Base-by-base conservation (phyloP, 352 stramenopile species). In the Phytophthora pini region DNA sequence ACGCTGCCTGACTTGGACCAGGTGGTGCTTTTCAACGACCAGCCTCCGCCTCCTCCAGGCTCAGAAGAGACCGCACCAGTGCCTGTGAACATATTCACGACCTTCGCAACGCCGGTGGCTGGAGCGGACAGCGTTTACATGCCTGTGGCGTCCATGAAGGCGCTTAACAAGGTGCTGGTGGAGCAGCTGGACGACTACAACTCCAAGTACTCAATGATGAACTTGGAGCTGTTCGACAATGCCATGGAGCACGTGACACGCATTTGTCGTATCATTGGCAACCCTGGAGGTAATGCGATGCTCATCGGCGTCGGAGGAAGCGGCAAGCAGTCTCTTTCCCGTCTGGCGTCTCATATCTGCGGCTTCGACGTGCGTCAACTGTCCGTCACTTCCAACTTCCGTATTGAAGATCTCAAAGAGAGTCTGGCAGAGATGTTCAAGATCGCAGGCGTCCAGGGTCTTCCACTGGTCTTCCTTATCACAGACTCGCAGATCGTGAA, bases 401-500 rank as follows among this genome's bases (percentile, higher is more conserved):
- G 92, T 11, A 97, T 99, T 67, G 92, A 98, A 52, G 97, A 99
- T 66, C 68, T 99, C 13, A 98, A 99, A 64, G 97, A 99, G 70
- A 95, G 96, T 60, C 80, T 99, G 9, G 89, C 96, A 24, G 92
- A 98, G 47, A 98, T 99, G 87, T 99, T 98, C 72, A 98, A 98
- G 67, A 74, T 94, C 17, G 90, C 95, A n/a, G 95, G 95, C 43
- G 90, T 98, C 20, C 96, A 98, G 56, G 95, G 94, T 4, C 80
- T 98, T 2, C 94, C 88, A 10, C 89, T 98, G 22, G 89, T 99
- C 15, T 99, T 99, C 66, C 77, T 99, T 13, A 98, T 99, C 61
- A 99, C 96, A 0, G 97, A 99, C 76, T 98, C 96, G 36, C 97
- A 99, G 76, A 99, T 99, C 70, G 94, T 99, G 36, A 97, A 99